phyloP scores from a whole-genome alignment of 2,329 filamentous ascomycete species.

The Fusarium pilosicola region DNA sequence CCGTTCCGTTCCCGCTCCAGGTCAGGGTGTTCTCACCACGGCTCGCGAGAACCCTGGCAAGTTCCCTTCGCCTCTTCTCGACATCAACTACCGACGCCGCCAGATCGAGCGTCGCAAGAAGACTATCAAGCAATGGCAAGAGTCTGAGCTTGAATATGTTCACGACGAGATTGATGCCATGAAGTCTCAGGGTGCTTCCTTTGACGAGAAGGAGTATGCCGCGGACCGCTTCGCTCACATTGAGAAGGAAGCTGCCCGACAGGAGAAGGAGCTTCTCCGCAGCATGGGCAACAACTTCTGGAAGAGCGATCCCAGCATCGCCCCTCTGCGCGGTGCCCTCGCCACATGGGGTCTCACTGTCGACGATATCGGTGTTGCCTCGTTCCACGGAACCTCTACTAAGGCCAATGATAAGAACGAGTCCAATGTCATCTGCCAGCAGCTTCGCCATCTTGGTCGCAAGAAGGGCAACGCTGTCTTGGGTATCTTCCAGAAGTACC shows the following conservation, averaged over 20 bases:
- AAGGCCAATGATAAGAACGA: slow-evolving; percentile 99
- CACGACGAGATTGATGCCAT: slow-evolving; percentile 93
- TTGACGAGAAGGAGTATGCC: slow-evolving; percentile 86
- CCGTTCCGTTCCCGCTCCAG: slow-evolving; percentile 94
- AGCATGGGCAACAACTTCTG: slow-evolving; percentile 99
- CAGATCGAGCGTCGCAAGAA: slow-evolving; percentile 94
- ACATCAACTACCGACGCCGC: slow-evolving; percentile 96
- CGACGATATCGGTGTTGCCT: slow-evolving; percentile 93
- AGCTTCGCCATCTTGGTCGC: slow-evolving; percentile 92
- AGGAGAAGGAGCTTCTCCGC: slow-evolving; percentile 91
- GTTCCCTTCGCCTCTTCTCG: slow-evolving; percentile 93
- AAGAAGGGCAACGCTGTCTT: slow-evolving; percentile 96
- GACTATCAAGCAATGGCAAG: slow-evolving; percentile 96
- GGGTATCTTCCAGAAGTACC: slow-evolving; percentile 99
- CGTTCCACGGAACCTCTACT: slow-evolving; percentile 98
- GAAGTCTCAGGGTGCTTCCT: slow-evolving; percentile 78
- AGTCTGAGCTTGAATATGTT: slow-evolving; percentile 91
- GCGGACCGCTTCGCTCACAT: slow-evolving; percentile 88
- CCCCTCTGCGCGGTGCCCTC: slow-evolving; percentile 92
- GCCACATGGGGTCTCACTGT: slow-evolving; percentile 98
- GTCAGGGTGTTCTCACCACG: slow-evolving; percentile 95
- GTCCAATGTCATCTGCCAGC: slow-evolving; percentile 95
- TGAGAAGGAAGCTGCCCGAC: slow-evolving; percentile 83
- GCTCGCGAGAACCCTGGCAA: slow-evolving; percentile 91
- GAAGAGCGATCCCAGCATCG: slow-evolving; percentile 94